phyloP scores from a whole-genome alignment of 495 filamentous ascomycete genomes.

The Penicillium chermesinum region DNA sequence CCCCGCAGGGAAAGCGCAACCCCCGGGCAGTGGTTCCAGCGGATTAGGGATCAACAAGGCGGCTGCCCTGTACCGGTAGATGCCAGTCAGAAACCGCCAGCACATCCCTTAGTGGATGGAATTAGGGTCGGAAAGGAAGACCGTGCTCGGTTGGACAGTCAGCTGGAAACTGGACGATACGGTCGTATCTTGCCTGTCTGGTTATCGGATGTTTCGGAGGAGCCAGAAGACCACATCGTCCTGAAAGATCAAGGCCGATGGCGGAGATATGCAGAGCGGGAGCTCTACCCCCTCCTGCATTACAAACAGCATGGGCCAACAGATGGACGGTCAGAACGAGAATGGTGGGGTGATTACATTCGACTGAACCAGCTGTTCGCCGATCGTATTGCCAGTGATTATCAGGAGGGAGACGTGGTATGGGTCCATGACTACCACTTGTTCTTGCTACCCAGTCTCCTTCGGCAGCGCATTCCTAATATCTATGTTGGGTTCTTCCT shows the following conservation, averaged over 20 bases:
- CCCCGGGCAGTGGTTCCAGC: constrained; percentile 13
- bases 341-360: constrained; percentile 84
- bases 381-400: constrained; percentile 74
- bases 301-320: constrained; percentile 88
- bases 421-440: constrained; percentile 91
- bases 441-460: constrained; percentile 75
- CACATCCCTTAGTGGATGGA: constrained; percentile 55
- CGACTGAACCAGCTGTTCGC: constrained; percentile 84
- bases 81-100: constrained; percentile 45
- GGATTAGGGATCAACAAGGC: constrained; percentile 47
- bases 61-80: constrained; percentile 70
- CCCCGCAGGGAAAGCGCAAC: constrained; percentile 18
- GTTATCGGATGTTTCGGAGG: constrained; percentile 67
- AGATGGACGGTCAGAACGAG: constrained; percentile 72
- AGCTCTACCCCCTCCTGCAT: constrained; percentile 84
- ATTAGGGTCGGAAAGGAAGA: constrained; percentile 61
- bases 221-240: constrained; percentile 55
- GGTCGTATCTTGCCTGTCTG: constrained; percentile 77
- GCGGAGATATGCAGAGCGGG: constrained; percentile 83
- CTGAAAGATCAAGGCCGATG: constrained; percentile 75
- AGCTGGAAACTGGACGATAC: constrained; percentile 62
- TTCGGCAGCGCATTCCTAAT: constrained; percentile 74
- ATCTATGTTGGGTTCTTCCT: constrained; percentile 89
- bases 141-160: constrained; percentile 60
- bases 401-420: constrained; percentile 85